Conservation (phyloP, 345 rosid species). For the Litchi chinensis region DNA sequence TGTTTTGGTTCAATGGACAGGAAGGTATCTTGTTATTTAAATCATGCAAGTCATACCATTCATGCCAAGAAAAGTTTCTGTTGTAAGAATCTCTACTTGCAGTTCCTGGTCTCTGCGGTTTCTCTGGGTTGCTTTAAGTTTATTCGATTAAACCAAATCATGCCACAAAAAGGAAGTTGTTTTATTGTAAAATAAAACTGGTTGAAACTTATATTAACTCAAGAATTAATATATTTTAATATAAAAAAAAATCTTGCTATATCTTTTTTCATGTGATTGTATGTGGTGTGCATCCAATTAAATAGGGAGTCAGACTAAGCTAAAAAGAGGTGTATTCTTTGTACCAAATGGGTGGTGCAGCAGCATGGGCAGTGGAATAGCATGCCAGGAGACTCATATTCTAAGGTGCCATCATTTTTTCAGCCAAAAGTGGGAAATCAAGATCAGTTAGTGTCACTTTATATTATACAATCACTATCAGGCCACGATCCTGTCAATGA, state of each 20-base stretch:
- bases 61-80: background rate
- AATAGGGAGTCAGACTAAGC: background rate
- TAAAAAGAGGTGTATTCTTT: conserved; percentile 8
- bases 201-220: too few species aligned
- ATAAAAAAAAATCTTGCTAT: too few species aligned
- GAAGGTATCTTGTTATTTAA: background rate
- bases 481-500: conserved; percentile 19
- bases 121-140: too few species aligned
- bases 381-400: background rate
- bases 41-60: background rate
- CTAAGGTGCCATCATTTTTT: conserved; percentile 8
- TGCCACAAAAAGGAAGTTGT: too few species aligned
- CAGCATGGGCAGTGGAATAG: conserved; percentile 6
- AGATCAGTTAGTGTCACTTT: conserved; percentile 18
- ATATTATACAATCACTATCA: conserved; percentile 8
- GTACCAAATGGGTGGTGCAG: background rate
- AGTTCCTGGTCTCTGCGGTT: background rate
- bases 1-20: background rate
- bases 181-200: background rate
- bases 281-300: conserved; percentile 17
- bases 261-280: background rate
- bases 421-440: conserved; percentile 12
- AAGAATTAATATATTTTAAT: too few species aligned
- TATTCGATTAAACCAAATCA: too few species aligned
- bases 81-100: background rate